Evolutionary conservation across 345 rosid genomes (phyloP), one percentile per base, ranked within the genome.

Genomic region (Rhodamnia argentea): DNA sequence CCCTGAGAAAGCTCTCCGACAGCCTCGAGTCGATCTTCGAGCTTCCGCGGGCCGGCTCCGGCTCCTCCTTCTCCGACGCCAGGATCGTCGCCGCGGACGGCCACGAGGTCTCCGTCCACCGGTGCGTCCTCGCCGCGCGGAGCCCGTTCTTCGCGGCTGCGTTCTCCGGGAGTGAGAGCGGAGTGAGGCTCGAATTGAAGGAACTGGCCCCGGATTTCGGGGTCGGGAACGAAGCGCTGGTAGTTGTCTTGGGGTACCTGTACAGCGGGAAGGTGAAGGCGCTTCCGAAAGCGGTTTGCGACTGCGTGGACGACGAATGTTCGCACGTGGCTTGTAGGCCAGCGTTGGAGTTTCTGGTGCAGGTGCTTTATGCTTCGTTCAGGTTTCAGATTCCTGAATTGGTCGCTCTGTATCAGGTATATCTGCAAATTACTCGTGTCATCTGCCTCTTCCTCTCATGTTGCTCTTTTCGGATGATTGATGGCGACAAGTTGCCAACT

Each of bases 261-360:
- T 96, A 96, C 83, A 92, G 88, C 86, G 99, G 99, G 70, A 94
- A 90, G 89, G 94, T 92, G 70, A 94, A 87, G 84, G 89, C 90
- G 60, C 94, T 93, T 0, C 89, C 86, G 47, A 18, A 2, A 37
- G 94, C 85, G 10, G 92, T 91, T 54, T 91, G 93, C 84, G 89
- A 84, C 84, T 96, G 99, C 84, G 94, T 92, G 6, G 99, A 96
- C 89, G 91, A 92, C 15, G 89, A 87, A 27, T 95, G 98, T 87
- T 85, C 89, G 78, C 99, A 96, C 89, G 87, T 91, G 88, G 95
- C 92, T 60, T 96, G 98, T 74, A 86, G 96, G 16, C 96, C 99
- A 3, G 93, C 91, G 0, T 86, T 95, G 26, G 95, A 94, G 86
- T 93, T 93, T 87, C 85, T 91, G 92, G 89, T 93, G 75, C 96